Conservation (phyloP, 306 rosid species). For the Inga oerstediana region DNA sequence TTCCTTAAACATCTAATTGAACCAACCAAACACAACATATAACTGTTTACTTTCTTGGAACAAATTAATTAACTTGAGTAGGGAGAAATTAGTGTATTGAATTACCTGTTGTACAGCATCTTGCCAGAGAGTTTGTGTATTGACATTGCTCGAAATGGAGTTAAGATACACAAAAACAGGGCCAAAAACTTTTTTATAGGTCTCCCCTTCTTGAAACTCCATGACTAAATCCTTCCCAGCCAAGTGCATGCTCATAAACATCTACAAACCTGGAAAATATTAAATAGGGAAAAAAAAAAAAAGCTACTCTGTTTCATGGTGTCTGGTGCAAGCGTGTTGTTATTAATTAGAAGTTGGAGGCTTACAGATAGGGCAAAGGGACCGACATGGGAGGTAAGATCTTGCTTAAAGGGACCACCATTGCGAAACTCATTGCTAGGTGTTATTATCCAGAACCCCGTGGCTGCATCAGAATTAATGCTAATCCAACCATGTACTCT, state of each 20-base stretch:
- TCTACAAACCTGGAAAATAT: slow-evolving; percentile 41
- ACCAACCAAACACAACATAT: neutral
- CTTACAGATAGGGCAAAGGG: slow-evolving; percentile 70
- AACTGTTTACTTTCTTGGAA: neutral
- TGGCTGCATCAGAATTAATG: slow-evolving; percentile 37
- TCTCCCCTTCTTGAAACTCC: slow-evolving; percentile 60
- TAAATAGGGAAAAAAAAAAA: neutral
- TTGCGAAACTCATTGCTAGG: slow-evolving; percentile 77
- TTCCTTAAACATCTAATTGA: slow-evolving; percentile 54
- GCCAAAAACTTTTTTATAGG: slow-evolving; percentile 80
- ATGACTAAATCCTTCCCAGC: slow-evolving; percentile 66
- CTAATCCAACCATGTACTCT: slow-evolving; percentile 78
- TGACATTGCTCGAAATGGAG: slow-evolving; percentile 30
- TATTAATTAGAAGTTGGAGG: neutral
- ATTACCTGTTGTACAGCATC: slow-evolving; percentile 70
- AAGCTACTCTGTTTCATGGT: neutral
- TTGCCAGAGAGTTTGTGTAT: slow-evolving; percentile 55
- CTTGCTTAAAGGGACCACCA: slow-evolving; percentile 86
- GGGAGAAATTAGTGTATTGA: neutral
- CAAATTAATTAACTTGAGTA: neutral
- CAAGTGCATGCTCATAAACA: slow-evolving; percentile 83
- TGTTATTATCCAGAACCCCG: slow-evolving; percentile 87
- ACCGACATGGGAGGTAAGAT: slow-evolving; percentile 91
- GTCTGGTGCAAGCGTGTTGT: neutral
- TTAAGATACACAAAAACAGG: slow-evolving; percentile 74